Conservation (phyloP, 306 rosid species). For the Datisca glomerata region DNA sequence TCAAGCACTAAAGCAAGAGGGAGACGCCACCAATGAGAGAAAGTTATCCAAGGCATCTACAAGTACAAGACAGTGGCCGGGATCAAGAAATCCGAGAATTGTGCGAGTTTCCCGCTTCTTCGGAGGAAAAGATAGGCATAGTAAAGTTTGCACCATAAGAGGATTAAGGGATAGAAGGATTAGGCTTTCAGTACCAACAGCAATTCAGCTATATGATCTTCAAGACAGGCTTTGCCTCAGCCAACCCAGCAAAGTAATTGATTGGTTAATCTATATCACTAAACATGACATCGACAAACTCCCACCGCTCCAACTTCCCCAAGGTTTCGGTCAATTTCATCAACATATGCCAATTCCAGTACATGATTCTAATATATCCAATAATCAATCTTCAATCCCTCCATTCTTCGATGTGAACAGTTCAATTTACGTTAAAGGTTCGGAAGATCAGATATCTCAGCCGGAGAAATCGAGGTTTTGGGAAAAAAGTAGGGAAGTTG, state of each 20-base stretch:
- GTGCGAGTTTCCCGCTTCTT: slow-evolving; percentile 67
- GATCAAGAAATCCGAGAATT: slow-evolving; percentile 69
- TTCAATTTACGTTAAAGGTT: too few relatives aligned
- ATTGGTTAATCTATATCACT: slow-evolving; percentile 67
- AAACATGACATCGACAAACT: slow-evolving; percentile 67
- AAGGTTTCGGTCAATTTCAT: slow-evolving; percentile 40
- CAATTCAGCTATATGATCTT: slow-evolving; percentile 70
- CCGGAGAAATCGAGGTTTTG: too few relatives aligned
- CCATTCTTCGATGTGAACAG: background rate
- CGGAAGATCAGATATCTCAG: too few relatives aligned
- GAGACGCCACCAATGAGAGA: background rate
- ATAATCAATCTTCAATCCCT: slow-evolving; percentile 1
- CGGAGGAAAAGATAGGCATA: slow-evolving; percentile 97
- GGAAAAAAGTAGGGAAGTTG: too few relatives aligned
- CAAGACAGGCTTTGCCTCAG: slow-evolving; percentile 63
- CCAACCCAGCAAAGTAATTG: slow-evolving; percentile 88
- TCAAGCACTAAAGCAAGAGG: slow-evolving; percentile 35
- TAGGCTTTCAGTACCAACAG: slow-evolving; percentile 75
- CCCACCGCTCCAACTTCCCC: slow-evolving; percentile 70
- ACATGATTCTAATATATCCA: slow-evolving; percentile 4
- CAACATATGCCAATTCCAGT: slow-evolving; percentile 34
- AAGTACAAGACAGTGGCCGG: slow-evolving; percentile 58
- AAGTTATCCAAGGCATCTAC: slow-evolving; percentile 21
- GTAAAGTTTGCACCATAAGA: slow-evolving; percentile 77
- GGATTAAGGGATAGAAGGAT: slow-evolving; percentile 79